These are phyloP conservation scores for Penicillium tannophilum DNA, from an alignment of 495 filamentous ascomycete genomes.

Conservation along the genomic window DNA sequence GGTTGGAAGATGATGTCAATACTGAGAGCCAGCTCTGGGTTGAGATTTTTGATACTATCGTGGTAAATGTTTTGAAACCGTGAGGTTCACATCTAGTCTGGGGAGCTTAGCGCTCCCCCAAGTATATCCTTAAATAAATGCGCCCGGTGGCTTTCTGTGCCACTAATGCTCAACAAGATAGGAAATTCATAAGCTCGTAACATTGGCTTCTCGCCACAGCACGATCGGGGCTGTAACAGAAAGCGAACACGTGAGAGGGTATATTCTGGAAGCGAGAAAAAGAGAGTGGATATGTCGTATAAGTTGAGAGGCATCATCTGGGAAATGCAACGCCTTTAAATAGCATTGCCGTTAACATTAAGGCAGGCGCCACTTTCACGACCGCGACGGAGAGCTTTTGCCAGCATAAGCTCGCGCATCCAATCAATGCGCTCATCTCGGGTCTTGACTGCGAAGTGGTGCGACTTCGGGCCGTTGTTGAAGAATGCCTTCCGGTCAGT, in stretches of 20 bases:
- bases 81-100: not conserved
- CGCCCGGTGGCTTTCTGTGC: not conserved
- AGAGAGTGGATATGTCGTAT: not conserved
- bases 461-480: slow-evolving; percentile 64
- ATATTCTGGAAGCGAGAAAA: not conserved
- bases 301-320: too few relatives aligned
- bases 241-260: slow-evolving; percentile 1
- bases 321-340: slow-evolving; percentile 2
- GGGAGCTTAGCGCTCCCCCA: not conserved
- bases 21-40: not conserved
- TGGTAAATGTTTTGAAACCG: not conserved
- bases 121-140: not conserved
- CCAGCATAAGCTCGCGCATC: slow-evolving; percentile 98
- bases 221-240: not conserved
- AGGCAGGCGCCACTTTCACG: slow-evolving; percentile 81
- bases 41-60: not conserved
- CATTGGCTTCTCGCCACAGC: too few relatives aligned
- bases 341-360: slow-evolving; percentile 77
- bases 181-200: not conserved
- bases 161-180: not conserved
- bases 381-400: slow-evolving; percentile 75
- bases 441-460: slow-evolving; percentile 88
- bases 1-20: not conserved
- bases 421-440: slow-evolving; percentile 93
- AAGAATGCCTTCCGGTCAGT: slow-evolving; percentile 55